These are phyloP conservation scores for Pestalotiopsis fici DNA, from an alignment of 2,329 filamentous ascomycete genomes.

Conservation along the genomic window DNA sequence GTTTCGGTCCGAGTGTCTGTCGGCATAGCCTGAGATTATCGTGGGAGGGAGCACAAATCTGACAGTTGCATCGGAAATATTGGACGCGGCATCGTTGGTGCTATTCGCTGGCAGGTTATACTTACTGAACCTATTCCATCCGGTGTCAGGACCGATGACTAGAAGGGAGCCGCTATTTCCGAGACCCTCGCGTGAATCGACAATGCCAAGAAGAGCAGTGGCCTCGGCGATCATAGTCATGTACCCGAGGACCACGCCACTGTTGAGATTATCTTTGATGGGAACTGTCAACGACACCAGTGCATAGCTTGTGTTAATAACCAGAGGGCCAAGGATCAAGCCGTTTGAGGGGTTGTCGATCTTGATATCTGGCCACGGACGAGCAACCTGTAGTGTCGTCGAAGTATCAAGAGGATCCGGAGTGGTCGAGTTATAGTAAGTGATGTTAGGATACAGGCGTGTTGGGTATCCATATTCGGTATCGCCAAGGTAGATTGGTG, in stretches of 20 bases:
- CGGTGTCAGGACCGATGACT: conserved; percentile 66
- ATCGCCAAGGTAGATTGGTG: conserved; percentile 62
- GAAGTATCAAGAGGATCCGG: conserved; percentile 41
- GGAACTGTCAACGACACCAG: conserved; percentile 81
- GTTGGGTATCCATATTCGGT: conserved; percentile 68
- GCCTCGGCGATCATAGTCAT: conserved; percentile 79
- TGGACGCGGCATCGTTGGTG: conserved; percentile 35
- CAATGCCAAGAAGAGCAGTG: conserved; percentile 61
- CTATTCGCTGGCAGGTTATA: conserved; percentile 46
- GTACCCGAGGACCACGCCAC: conserved; percentile 73
- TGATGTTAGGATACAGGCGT: conserved; percentile 76
- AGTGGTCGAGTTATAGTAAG: conserved; percentile 52
- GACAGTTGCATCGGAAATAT: conserved; percentile 47
- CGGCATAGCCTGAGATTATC: conserved; percentile 33
- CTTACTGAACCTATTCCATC: conserved; percentile 64
- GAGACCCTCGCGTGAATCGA: conserved; percentile 68
- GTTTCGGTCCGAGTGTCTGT: conserved; percentile 51
- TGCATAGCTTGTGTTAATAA: conserved; percentile 72
- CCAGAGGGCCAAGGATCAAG: conserved; percentile 76
- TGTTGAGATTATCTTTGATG: conserved; percentile 66
- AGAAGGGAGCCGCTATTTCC: conserved; percentile 70
- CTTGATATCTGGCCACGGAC: conserved; percentile 50
- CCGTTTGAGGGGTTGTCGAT: conserved; percentile 50
- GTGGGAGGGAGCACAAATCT: conserved; percentile 63
- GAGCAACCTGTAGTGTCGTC: conserved; percentile 44